Conservation (phyloP, 257 asterid species). For the Mentha longifolia region DNA sequence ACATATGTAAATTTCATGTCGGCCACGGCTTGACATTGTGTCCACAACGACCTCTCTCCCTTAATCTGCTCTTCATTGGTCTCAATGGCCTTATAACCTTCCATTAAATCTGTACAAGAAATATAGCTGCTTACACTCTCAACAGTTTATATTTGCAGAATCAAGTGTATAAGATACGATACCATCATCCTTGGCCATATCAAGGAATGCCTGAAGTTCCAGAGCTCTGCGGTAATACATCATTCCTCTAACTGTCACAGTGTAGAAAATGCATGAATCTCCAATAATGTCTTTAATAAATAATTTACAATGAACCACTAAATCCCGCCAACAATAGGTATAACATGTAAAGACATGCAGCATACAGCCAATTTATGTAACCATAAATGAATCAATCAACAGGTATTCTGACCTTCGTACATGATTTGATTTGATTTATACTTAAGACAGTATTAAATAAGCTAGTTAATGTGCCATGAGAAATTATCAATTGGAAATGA, state of each 20-base stretch:
- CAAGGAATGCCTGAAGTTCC: slow-evolving; percentile 98
- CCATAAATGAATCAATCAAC: too few relatives aligned
- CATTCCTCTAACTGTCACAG: slow-evolving; percentile 90
- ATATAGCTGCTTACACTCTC: slow-evolving; percentile 21
- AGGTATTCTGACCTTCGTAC: background rate
- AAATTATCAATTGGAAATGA: slow-evolving; percentile 4
- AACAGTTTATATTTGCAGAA: slow-evolving; percentile 18
- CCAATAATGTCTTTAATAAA: slow-evolving; percentile 20
- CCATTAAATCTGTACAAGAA: slow-evolving; percentile 77
- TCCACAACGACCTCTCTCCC: slow-evolving; percentile 94
- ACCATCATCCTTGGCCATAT: slow-evolving; percentile 99
- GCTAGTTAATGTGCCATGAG: slow-evolving; percentile 1
- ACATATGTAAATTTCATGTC: slow-evolving; percentile 98
- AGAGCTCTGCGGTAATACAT: slow-evolving; percentile 98
- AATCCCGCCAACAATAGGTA: too few relatives aligned
- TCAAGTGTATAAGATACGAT: slow-evolving; percentile 32
- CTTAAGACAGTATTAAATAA: background rate
- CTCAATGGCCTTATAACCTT: slow-evolving; percentile 97
- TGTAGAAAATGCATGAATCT: slow-evolving; percentile 33
- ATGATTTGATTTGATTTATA: slow-evolving; percentile 5
- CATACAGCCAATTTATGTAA: too few relatives aligned
- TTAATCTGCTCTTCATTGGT: slow-evolving; percentile 94
- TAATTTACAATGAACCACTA: background rate
- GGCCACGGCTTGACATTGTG: slow-evolving; percentile 98
- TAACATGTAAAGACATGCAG: too few relatives aligned